Evolutionary conservation across 1,284 basidiomycete species (phyloP), one percentile per base, ranked within the genome.

Genomic region (Microbotryomycetes sp.): DNA sequence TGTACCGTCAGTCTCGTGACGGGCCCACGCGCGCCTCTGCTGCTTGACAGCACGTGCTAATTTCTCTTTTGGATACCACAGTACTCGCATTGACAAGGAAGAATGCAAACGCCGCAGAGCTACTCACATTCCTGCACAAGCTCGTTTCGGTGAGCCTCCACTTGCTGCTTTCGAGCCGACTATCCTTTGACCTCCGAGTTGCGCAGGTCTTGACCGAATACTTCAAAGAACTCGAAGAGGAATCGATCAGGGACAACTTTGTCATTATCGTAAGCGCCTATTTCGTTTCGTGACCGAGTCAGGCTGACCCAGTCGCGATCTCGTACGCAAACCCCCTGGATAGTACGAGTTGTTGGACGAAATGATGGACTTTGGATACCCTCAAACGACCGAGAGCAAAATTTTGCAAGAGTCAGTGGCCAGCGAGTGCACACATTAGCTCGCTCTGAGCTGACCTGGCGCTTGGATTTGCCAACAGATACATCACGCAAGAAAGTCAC

Each of bases 331-430:
- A n/a, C n/a, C n/a, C n/a, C n/a, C n/a, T n/a, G n/a, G 50, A 52
- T 55, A 62, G 49, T 64, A 66, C 41, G 61, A 66, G 75, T 83
- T 98, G 54, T 82, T 99, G 78, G 96, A 98, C 74, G 94, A 98
- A 80, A 97, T 98, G 91, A 97, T 98, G 93, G 94, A 98, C 79
- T 98, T 97, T 78, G 96, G 96, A 15, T 97, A 91, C 75, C 94
- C 94, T 0, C 96, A 98, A 76, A 98, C 96, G 28, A 98, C 96
- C 24, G 96, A 98, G 79, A 92, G 88, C 81, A 98, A 99, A 81
- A 98, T 98, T 71, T 77, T 98, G 60, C 94, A 97, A 78, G 96
- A 97, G 86, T 91, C 68, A 70, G 86, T 80, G 45, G n/a, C 24
- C 21, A 51, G 13, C 41, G 48, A 56, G 26, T 31, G 13, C 23